Evolutionary conservation across 2,329 filamentous ascomycete genomes (phyloP), one percentile per base, ranked within the genome.

Genomic region (Coleophoma crateriformis): DNA sequence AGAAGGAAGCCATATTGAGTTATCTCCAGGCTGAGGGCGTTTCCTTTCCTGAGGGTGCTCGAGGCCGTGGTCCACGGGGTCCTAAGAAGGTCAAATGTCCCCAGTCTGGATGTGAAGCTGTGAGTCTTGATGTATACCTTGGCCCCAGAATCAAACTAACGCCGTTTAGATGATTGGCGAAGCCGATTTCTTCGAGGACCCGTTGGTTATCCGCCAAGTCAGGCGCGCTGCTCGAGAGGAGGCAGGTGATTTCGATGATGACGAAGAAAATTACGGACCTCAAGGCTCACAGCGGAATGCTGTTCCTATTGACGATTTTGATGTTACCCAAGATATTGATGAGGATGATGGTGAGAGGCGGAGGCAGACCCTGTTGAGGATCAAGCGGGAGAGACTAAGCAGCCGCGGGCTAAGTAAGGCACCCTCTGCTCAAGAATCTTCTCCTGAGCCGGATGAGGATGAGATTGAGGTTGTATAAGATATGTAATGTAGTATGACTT

Each of bases 1-100:
- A 91, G 61, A 84, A 80, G 64, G 61, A 64, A 1, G 79, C 81
- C 1, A 84, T 91, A 37, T 50, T 79, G 20, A 76, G 81, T 40
- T 84, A 61, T 46, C 43, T 58, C 42, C 32, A 48, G 3, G 33
- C 43, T 1, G 46, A 55, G 20, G 57, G 50, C 2, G 50, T 46
- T 13, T 11, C 33, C n/a, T 50, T 52, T 42, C 14, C 27, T 15
- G 47, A 34, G 15, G 48, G 48, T 8, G 44, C 41, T 33, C 22
- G 38, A 19, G 35, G 35, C 34, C 42, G 44, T 35, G 45, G 47
- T 15, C 48, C 44, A 22, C 51, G 43, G 33, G 27, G 49, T 40
- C 43, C 19, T 7, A 59, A 52, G 42, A 64, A 64, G 46, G 71
- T 78, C 1, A 71, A 77, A 47, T 90, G 87, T 62, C 86, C 86